Evolutionary conservation across 2,329 filamentous ascomycete genomes (phyloP), one percentile per base, ranked within the genome.

Genomic region (Colletotrichum siamense): DNA sequence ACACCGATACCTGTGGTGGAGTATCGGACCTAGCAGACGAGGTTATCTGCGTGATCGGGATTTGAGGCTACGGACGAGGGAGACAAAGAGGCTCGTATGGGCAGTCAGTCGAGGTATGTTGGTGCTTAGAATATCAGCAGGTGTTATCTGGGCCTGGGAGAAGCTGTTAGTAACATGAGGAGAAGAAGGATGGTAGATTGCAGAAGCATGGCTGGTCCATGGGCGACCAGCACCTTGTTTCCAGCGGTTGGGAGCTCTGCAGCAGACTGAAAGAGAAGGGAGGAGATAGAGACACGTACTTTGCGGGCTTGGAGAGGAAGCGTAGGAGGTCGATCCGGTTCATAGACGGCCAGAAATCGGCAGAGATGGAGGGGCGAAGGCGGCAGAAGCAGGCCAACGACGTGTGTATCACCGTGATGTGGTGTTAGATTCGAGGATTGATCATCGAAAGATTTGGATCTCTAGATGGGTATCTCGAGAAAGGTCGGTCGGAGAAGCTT

Each of bases 271-370:
- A 16, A n/a, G 28, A 30, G 18, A 32, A 32, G 30, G 30, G 9
- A 32, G 30, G 12, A 32, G 6, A 2, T 0, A 0, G 30, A 30
- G 6, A 62, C 32, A 89, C 94, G 85, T 88, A 98, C 96, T 98
- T 98, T 87, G 95, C 95, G 85, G 95, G 95, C 91, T 97, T 97
- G 85, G 95, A 98, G 82, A 98, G 92, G 89, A 98, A 97, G 89
- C 95, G 95, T 85, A 98, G 92, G 84, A 98, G 93, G 88, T 98
- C 95, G 89, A 94, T 94, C 86, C 91, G 94, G 94, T 92, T 96
- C 96, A 98, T 98, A 93, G 92, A 95, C 92, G 69, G 57, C 68
- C 73, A 76, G 72, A 36, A 71, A 77, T 70, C 12, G 57, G 36
- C 64, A 34, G 49, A 12, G 34, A 32, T 61, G 32, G 70, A 30